A percentile compares a stretch with the other conserved stretches of the same genome.
Evolutionary conservation across 2,329 filamentous ascomycete species (phyloP).

Genomic region (Huntiella decipiens): DNA sequence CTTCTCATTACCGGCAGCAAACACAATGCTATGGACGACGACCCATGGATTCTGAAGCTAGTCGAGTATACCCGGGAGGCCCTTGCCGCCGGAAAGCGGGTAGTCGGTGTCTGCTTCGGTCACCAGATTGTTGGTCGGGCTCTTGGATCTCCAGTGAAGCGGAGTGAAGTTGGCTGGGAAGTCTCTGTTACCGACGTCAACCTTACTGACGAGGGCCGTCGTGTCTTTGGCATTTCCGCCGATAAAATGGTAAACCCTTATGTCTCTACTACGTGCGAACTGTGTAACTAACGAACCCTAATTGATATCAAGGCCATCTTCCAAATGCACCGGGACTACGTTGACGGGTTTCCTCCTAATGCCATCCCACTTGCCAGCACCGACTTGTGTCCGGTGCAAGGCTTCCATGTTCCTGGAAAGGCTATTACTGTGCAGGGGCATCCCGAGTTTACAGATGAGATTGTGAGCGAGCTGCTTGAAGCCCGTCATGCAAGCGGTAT

Average conservation of each 20-base stretch:
- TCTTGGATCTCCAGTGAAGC: constrained; percentile 45
- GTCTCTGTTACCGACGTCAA: constrained; percentile 52
- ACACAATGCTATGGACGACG: constrained; percentile 53
- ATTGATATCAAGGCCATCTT: constrained; percentile 38
- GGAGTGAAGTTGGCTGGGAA: constrained; percentile 60
- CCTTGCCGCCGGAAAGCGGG: constrained; percentile 41
- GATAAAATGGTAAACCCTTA: constrained; percentile 31
- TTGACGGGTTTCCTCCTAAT: constrained; percentile 41
- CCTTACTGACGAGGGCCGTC: constrained; percentile 49
- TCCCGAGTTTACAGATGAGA: constrained; percentile 59
- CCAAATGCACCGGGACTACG: constrained; percentile 74
- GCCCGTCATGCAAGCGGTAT: constrained; percentile 46
- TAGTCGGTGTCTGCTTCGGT: constrained; percentile 75
- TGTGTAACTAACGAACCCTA: constrained; percentile 31
- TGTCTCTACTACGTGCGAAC: constrained; percentile 40
- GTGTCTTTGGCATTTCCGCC: constrained; percentile 40
- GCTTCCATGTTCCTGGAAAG: constrained; percentile 49
- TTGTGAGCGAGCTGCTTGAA: constrained; percentile 49
- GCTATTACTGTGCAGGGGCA: constrained; percentile 71
- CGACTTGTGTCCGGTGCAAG: constrained; percentile 53
- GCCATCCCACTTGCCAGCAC: constrained; percentile 46
- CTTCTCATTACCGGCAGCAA: constrained; percentile 63
- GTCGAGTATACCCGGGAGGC: constrained; percentile 46
- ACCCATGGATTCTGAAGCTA: constrained; percentile 58
- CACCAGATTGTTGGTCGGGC: constrained; percentile 70